These are phyloP conservation scores for Hamigera avellanea DNA, from an alignment of 495 filamentous ascomycete species.

Conservation along the genomic window DNA sequence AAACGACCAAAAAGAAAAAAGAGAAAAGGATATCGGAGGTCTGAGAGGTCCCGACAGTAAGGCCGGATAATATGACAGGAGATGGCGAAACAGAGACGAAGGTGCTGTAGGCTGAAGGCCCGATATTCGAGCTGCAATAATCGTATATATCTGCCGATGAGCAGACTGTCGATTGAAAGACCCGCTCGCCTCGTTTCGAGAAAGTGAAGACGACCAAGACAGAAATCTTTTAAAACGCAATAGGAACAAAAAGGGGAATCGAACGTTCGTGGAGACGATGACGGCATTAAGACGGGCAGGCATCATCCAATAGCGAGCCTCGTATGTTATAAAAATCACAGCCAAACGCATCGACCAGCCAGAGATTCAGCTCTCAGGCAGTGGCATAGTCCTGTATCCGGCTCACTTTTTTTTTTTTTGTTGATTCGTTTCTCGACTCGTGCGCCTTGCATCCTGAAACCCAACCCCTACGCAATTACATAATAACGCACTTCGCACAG, in stretches of 20 bases:
- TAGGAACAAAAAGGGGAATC: slow-evolving; percentile 2
- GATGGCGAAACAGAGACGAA: background rate
- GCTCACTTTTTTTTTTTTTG: slow-evolving; percentile 6
- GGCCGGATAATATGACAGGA: background rate
- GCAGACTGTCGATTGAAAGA: background rate
- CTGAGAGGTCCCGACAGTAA: background rate
- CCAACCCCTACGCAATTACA: slow-evolving; percentile 48
- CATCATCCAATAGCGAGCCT: slow-evolving; percentile 23
- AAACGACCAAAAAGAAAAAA: slow-evolving; percentile 25
- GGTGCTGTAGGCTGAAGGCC: background rate
- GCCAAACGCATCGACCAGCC: slow-evolving; percentile 10
- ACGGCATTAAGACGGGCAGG: slow-evolving; percentile 25
- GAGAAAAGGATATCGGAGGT: slow-evolving; percentile 6
- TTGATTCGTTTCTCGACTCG: slow-evolving; percentile 13
- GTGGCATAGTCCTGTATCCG: slow-evolving; percentile 7
- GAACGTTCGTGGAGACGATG: slow-evolving; percentile 36
- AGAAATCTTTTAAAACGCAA: background rate
- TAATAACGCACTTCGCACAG: slow-evolving; percentile 78
- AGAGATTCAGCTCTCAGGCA: slow-evolving; percentile 7
- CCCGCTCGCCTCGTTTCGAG: background rate
- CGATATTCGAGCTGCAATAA: no score
- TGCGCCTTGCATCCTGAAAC: slow-evolving; percentile 10
- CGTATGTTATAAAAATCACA: slow-evolving; percentile 16
- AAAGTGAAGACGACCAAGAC: background rate
- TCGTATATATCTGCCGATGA: background rate